These are phyloP conservation scores for Ganoderma lucidum DNA, from an alignment of 1,284 basidiomycete species.

Conservation along the genomic window DNA sequence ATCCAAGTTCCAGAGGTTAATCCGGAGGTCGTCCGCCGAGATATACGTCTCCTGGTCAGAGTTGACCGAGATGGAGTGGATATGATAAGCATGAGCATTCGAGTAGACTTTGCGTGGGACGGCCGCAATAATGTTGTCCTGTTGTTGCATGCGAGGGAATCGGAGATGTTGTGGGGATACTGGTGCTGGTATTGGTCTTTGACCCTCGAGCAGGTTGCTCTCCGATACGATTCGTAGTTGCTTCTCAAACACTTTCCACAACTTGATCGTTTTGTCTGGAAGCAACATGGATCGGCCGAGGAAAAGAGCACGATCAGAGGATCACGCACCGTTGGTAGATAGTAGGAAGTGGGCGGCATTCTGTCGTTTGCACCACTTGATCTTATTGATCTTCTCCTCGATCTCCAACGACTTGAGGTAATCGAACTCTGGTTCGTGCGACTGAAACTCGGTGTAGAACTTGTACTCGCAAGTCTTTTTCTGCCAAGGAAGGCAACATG, in stretches of 20 bases:
- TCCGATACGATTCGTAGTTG: conserved; percentile 95
- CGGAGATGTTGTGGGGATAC: conserved; percentile 66
- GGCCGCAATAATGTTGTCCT: conserved; percentile 98
- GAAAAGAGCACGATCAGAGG: not conserved
- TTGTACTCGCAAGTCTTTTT: conserved; percentile 99
- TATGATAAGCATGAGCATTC: conserved; percentile 99
- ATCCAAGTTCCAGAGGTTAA: conserved; percentile 99
- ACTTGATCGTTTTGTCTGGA: conserved; percentile 99
- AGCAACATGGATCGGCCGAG: not conserved
- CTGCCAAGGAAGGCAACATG: conserved; percentile 49
- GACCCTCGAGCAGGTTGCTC: conserved; percentile 92
- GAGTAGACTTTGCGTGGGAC: conserved; percentile 99
- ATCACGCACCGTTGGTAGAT: conserved; percentile 88
- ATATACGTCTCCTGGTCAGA: conserved; percentile 99
- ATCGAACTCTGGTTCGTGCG: conserved; percentile 99
- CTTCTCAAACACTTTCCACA: conserved; percentile 99
- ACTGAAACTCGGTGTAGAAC: conserved; percentile 99
- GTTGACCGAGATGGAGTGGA: conserved; percentile 99
- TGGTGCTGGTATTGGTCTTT: conserved; percentile 70
- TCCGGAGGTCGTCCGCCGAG: conserved; percentile 94
- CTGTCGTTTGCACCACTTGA: conserved; percentile 99
- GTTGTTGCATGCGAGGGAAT: conserved; percentile 89
- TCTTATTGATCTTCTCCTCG: conserved; percentile 99
- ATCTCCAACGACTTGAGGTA: conserved; percentile 99
- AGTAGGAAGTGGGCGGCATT: conserved; percentile 97